phyloP scores from a whole-genome alignment of 2,329 filamentous ascomycete species.

The Epichloe sylvatica region DNA sequence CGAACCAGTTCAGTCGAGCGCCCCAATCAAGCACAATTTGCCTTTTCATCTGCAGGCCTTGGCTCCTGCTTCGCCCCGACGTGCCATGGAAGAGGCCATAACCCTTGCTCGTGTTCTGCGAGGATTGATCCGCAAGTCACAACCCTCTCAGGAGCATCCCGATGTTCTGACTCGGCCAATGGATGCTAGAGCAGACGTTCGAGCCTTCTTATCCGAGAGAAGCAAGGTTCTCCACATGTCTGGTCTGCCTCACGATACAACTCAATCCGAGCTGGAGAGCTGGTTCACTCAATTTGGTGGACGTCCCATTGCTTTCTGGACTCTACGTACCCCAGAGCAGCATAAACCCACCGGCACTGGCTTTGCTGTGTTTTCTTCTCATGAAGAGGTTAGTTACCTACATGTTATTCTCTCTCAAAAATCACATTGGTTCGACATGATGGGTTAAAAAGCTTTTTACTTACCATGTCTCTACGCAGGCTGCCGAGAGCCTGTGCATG shows the following conservation, averaged over 20 bases:
- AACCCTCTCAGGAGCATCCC: conserved; percentile 82
- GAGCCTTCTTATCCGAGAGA: conserved; percentile 87
- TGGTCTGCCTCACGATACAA: conserved; percentile 92
- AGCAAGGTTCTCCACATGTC: conserved; percentile 99
- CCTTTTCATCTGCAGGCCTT: conserved; percentile 95
- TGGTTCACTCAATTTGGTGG: conserved; percentile 99
- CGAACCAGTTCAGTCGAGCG: conserved; percentile 91
- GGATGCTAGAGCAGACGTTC: conserved; percentile 91
- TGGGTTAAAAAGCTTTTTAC: no score
- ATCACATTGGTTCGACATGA: no score
- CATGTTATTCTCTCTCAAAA: neutral
- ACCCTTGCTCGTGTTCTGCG: conserved; percentile 85
- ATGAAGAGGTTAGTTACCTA: conserved; percentile 70
- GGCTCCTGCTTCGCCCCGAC: conserved; percentile 84
- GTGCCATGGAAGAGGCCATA: conserved; percentile 94
- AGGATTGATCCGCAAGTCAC: conserved; percentile 88
- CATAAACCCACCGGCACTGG: conserved; percentile 98
- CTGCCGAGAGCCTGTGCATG: conserved; percentile 96
- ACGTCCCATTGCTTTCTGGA: conserved; percentile 98
- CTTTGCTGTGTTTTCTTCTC: conserved; percentile 96
- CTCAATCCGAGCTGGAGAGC: conserved; percentile 94
- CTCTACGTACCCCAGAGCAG: conserved; percentile 89
- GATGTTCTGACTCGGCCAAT: conserved; percentile 91
- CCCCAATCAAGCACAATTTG: conserved; percentile 96
- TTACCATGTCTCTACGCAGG: conserved; percentile 35